Evolutionary conservation across 192 early-diverging fungal genomes (phyloP), one percentile per base, ranked within the genome.

Genomic region (Coemansia nantahalensis): DNA sequence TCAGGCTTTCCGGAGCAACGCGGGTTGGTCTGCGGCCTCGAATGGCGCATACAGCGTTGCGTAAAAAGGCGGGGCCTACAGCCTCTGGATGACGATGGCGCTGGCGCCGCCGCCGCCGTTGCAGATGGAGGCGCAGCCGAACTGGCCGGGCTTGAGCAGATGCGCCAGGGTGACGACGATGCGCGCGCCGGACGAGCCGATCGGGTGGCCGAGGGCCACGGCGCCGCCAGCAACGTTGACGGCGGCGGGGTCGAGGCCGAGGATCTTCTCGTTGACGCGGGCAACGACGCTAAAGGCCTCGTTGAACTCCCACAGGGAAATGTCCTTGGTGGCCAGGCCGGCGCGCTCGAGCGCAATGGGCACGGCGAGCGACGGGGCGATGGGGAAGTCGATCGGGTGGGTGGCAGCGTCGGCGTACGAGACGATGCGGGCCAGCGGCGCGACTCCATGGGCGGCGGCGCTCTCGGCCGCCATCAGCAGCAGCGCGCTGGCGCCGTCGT

Each of bases 201-300:
- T 88, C 39, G 88, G 87, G 59, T 91, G 90, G 49, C 90, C 90
- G 15, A 89, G 77, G 35, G 83, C 78, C 11, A 90, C 88, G 26
- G 90, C 90, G 58, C 90, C 90, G 51, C 90, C 90, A 17, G 86
- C 84, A 62, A 92, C 65, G 56, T 92, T 92, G 49, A 86, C 81
- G 60, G 79, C 83, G 22, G 72, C 75, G 46, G 86, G 81, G 52
- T 88, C 82, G 23, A 58, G 39, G 14, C 84, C 84, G 35, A 92
- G 79, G 33, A 92, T 74, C 80, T 95, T 81, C 65, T 95, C 90
- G 73, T 98, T 98, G 37, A 81, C 95, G 19, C 82, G 76, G 14
- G 88, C 84, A 46, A 97, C 95, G 7, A 95, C 94, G 56, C 86
- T 86, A 66, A 98, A 98, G 0, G 95, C 95, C 77, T 98, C 95